phyloP scores from a whole-genome alignment of 441 rosid species.

The Populus trichocarpa region DNA sequence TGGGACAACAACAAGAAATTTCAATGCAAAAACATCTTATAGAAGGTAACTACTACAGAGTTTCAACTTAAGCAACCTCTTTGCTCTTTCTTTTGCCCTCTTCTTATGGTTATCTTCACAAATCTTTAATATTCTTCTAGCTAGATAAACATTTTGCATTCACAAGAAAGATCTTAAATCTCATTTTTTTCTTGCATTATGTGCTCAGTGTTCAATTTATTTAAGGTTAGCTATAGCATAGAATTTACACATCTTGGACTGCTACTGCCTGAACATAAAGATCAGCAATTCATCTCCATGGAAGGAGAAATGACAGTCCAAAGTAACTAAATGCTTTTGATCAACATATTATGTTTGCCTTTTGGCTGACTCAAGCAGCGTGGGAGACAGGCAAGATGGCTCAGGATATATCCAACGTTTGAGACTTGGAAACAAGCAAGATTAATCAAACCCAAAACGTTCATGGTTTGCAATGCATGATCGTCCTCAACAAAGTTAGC shows the following conservation, averaged over 20 bases:
- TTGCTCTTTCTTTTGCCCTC: neutral
- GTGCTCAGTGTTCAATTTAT: neutral
- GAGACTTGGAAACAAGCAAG: neutral
- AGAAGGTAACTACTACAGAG: neutral
- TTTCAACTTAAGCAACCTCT: neutral
- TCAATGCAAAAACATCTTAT: neutral
- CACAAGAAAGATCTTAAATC: neutral
- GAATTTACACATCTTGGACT: neutral
- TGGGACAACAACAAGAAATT: neutral
- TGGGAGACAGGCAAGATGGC: neutral
- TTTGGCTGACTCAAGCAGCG: no score
- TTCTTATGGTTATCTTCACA: neutral
- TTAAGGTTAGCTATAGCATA: neutral
- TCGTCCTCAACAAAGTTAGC: neutral
- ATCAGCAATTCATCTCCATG: neutral
- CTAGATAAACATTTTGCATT: neutral
- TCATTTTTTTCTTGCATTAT: neutral
- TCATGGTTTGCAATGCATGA: neutral
- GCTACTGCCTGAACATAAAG: neutral
- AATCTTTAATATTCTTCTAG: neutral
- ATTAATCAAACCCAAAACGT: neutral
- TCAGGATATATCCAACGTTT: neutral
- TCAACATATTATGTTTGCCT: neutral
- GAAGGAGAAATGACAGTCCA: neutral
- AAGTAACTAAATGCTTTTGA: neutral